Evolutionary conservation across 176 grass and related monocot species (phyloP), one percentile per base, ranked within the genome.

Genomic region (Typha latifolia): DNA sequence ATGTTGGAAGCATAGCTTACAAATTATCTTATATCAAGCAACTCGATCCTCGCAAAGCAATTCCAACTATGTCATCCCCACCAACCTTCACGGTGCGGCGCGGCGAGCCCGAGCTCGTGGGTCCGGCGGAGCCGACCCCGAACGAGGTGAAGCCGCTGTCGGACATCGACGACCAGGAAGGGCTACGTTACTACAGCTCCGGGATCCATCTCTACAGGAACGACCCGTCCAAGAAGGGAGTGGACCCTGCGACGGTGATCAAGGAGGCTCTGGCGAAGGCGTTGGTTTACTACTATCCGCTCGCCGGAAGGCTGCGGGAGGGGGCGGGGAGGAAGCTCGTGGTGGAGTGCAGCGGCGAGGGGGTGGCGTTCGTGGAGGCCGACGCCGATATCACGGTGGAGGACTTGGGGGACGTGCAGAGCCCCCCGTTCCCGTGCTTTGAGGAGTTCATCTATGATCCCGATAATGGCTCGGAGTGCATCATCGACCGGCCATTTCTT

Each of bases 281-380:
- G 12, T 81, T 95, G 11, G 86, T 95, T 8, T 82, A 79, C 0
- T 95, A 95, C 75, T 84, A 95, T 48, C 86, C 90, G 0, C 66
- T 90, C 18, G 90, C 90, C 1, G 90, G 83, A 14, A 71, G 90
- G 14, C 72, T 90, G 22, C 74, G 86, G 4, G 83, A 90, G 71
- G 69, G 37, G 21, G 34, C 19, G 2, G 65, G 64, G 0, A 4
- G 78, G 52, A 95, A 90, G 75, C 86, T 95, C 12, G 81, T 87
- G 1, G 78, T 95, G 0, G 86, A 90, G 27, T 95, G 86, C 75
- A 69, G 7, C 12, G 86, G 61, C 0, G 83, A 95, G 78, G 90
- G 90, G 14, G 66, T 79, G 16, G 12, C 87, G 82, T 90, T 95
- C 67, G 86, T 76, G 0, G 83, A 86, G 13, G 90, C 90, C 16